Evolutionary conservation across 768 basidiomycete genomes (phyloP), one percentile per base, ranked within the genome.

Genomic region (Russula sp.): DNA sequence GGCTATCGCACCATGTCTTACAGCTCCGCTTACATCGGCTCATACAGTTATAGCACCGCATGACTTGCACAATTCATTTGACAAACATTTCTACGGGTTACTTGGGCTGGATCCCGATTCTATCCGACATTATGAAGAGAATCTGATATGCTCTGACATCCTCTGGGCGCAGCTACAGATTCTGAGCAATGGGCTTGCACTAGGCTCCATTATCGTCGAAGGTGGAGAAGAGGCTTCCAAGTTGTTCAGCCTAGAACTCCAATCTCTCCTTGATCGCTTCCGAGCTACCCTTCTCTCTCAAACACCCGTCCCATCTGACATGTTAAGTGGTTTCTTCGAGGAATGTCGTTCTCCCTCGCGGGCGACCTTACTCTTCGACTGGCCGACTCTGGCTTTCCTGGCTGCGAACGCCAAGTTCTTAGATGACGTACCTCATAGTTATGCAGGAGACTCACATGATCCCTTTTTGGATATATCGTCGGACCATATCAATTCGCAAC

Each of bases 141-240:
- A 88, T 7, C 81, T 86, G 0, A 76, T 88, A 8, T 76, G 82
- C 53, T 77, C 79, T 63, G 78, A 81, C 20, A 73, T 77, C n/a
- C 73, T 91, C 7, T 86, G 83, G 79, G 81, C 76, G 1, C 89
- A 93, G 67, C 69, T 84, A 22, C 83, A 88, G 60, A 78, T 90
- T 22, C 71, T 91, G 43, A 76, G 77, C 42, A 85, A 83, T 65
- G 91, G 90, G 1, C 66, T 91, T 14, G 79, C 81, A 0, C 72
- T 84, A 38, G 85, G 87, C 13, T 83, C 88, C 4, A 73, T 92
- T 55, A 76, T 83, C n/a, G 70, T 90, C 36, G 69, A 75, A 5
- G 54, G 58, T 25, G 59, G 39, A 59, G 48, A 46, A 14, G 52
- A 61, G 58, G 59, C 58, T 45, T 55, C 55, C 39, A 45, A 61